Conservation (phyloP, 2,329 filamentous ascomycete species). For the Clathrospora elynae region DNA sequence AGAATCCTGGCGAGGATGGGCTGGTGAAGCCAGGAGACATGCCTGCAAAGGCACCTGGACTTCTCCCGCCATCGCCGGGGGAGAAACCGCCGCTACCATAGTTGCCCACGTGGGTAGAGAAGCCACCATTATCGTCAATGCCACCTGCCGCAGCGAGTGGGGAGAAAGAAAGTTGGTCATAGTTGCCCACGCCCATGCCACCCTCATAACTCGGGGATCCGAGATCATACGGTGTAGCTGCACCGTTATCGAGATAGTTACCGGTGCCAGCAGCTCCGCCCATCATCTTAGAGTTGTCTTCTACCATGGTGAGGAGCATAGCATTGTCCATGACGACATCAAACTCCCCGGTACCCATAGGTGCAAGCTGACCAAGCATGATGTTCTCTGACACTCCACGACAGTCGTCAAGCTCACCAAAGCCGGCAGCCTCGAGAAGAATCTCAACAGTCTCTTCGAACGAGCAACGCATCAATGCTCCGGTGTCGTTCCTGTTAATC, state of each 20-base stretch:
- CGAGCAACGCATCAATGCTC: constrained; percentile 98
- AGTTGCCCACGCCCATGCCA: constrained; percentile 64
- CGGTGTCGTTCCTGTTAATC: constrained; percentile 97
- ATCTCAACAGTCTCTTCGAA: constrained; percentile 99
- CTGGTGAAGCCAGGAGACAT: constrained; percentile 47
- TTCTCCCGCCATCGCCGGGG: constrained; percentile 67
- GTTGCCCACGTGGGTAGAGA: constrained; percentile 68
- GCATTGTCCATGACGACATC: constrained; percentile 91
- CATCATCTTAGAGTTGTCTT: constrained; percentile 75
- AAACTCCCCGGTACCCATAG: constrained; percentile 95
- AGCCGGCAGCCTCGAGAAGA: constrained; percentile 90
- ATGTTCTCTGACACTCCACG: constrained; percentile 98
- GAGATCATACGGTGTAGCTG: constrained; percentile 89
- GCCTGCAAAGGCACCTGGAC: constrained; percentile 59
- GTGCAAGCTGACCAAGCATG: constrained; percentile 95
- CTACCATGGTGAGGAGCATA: constrained; percentile 94
- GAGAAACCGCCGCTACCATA: constrained; percentile 69
- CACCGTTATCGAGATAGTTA: constrained; percentile 73
- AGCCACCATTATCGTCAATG: constrained; percentile 58
- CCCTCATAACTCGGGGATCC: constrained; percentile 67
- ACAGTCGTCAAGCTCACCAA: constrained; percentile 95
- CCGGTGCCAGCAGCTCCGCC: constrained; percentile 75
- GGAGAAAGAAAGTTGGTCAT: constrained; percentile 66
- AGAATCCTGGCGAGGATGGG: constrained; percentile 54
- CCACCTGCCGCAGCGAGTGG: constrained; percentile 74